Evolutionary conservation across 495 filamentous ascomycete species (phyloP).

Genomic region (Tuber aestivum): DNA sequence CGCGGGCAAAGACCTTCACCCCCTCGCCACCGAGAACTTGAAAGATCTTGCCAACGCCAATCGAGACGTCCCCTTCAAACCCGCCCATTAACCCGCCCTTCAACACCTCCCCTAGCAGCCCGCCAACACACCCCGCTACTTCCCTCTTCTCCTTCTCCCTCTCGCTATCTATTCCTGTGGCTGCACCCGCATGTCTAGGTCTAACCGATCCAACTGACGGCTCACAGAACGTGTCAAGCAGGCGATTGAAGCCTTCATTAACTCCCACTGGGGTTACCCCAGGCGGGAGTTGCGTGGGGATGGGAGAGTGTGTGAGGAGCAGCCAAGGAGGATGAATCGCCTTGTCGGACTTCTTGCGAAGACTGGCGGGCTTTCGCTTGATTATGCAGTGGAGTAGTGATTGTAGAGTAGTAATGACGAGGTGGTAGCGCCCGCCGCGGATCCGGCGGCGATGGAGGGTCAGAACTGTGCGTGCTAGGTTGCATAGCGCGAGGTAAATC

Average conservation of each 20-base stretch:
- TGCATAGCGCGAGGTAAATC: conserved; percentile 27
- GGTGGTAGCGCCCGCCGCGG: conserved; percentile 39
- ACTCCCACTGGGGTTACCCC: conserved; percentile 5
- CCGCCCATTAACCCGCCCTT: conserved; percentile 31
- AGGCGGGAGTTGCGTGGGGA: not conserved
- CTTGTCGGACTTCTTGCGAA: conserved; percentile 31
- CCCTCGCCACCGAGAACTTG: conserved; percentile 33
- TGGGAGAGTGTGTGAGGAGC: conserved; percentile 3
- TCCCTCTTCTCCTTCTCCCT: conserved; percentile 34
- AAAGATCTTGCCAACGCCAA: conserved; percentile 26
- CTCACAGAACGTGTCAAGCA: conserved; percentile 34
- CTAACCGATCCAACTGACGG: conserved; percentile 36
- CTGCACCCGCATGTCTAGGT: conserved; percentile 1
- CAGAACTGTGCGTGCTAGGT: conserved; percentile 18
- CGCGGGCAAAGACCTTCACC: conserved; percentile 29
- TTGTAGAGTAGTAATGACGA: conserved; percentile 34
- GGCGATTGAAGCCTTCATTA: conserved; percentile 25
- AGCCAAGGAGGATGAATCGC: conserved; percentile 38
- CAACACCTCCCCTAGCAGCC: conserved; percentile 29
- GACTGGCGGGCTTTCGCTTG: conserved; percentile 21
- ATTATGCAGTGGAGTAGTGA: conserved; percentile 28
- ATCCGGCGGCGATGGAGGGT: conserved; percentile 34
- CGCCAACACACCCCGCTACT: conserved; percentile 27
- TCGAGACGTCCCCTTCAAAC: conserved; percentile 30
- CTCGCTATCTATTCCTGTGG: conserved; percentile 17